Percentiles rank a stretch among this genome's conserved stretches.
phyloP scores from a whole-genome alignment of 179 eudicot species.

The Pouteria campechiana region DNA sequence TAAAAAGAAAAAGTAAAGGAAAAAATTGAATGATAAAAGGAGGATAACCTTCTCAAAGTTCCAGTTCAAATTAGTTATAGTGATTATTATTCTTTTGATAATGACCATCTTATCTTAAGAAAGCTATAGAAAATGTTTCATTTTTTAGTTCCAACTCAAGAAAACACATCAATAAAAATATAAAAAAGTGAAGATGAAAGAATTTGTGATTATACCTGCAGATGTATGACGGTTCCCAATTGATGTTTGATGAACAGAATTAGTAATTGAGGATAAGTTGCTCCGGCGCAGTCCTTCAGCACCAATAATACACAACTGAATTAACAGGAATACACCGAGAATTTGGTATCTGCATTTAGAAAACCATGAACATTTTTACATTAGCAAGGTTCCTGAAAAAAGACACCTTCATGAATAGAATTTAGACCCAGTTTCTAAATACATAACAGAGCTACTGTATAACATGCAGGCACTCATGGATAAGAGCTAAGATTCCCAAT shows the following conservation, averaged over 20 bases:
- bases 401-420: slow-evolving; percentile 1
- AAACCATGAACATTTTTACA: too few relatives aligned
- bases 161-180: background rate
- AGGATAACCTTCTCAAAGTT: background rate
- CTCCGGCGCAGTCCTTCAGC: slow-evolving; percentile 81
- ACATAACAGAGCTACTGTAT: too few relatives aligned
- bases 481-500: too few relatives aligned
- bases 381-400: too few relatives aligned
- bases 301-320: slow-evolving; percentile 83
- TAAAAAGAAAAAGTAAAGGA: too few relatives aligned
- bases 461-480: too few relatives aligned
- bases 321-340: slow-evolving; percentile 77
- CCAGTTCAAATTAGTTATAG: background rate
- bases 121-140: too few relatives aligned
- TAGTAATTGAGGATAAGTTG: slow-evolving; percentile 63
- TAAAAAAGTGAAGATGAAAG: background rate
- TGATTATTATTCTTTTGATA: too few relatives aligned
- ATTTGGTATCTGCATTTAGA: slow-evolving; percentile 98
- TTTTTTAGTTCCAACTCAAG: too few relatives aligned
- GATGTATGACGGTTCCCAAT: slow-evolving; percentile 50
- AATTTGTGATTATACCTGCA: slow-evolving; percentile 30
- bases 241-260: slow-evolving; percentile 52
- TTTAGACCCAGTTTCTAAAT: too few relatives aligned
- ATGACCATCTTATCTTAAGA: too few relatives aligned
- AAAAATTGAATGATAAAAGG: background rate